Evolutionary conservation across 2,329 filamentous ascomycete species (phyloP), one percentile per base, ranked within the genome.

Genomic region (Stagonosporopsis vannaccii): DNA sequence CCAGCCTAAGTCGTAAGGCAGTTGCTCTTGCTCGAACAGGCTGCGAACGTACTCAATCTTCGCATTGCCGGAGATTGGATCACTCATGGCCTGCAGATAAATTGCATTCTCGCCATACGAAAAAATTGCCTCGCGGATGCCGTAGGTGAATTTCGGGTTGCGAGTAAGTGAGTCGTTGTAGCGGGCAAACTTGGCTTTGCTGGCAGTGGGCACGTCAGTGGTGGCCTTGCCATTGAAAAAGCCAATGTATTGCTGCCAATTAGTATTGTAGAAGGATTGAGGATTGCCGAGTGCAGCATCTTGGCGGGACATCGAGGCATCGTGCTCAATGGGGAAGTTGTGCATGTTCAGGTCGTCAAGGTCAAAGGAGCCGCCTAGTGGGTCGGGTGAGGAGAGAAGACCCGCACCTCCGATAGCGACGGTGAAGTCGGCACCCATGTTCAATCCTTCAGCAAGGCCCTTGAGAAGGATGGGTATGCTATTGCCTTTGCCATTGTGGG

Each of bases 291-390:
- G 43, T 9, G 55, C 58, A 6, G 61, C 63, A 5, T 65, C 63
- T 22, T 52, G 58, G 6, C 63, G 60, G 3, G 61, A 65, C 8
- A 66, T 60, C 12, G 47, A 55, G 6, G 62, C 63, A 48, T 66
- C 63, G 44, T 66, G 63, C 40, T 66, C 63, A 36, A 64, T 66
- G 32, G 63, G 61, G 39, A 64, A 64, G 37, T 66, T 66, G 43
- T 66, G 63, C 52, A 42, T 37, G 37, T 48, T 50, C 3, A 66
- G 20, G 9, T 66, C 54, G 42, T 48, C 20, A 3, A 66, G 58
- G 50, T 65, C 60, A 54, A 66, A 66, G 19, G 60, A 59, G 40
- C 62, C 60, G 19, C 36, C 50, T 2, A 65, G 56, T 0, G 63
- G 60, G 28, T 63, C 56, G 2, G 60, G 54, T 0, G 61, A 63